Conservation (phyloP, 306 rosid genomes). For the Phaseolus lunatus region DNA sequence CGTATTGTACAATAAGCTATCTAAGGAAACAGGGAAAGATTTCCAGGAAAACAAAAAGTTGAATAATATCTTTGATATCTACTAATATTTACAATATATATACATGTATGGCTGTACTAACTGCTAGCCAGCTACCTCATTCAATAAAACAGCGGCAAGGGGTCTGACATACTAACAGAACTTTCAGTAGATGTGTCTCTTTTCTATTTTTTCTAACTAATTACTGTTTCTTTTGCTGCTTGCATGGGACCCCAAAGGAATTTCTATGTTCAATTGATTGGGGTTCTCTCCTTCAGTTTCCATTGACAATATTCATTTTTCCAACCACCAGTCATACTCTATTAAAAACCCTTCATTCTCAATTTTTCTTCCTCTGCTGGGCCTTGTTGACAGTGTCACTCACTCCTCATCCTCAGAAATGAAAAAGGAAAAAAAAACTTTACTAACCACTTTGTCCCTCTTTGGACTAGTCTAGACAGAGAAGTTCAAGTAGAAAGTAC, state of each 20-base stretch:
- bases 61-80: no score
- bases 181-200: neutral
- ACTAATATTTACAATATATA: no score
- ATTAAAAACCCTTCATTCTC: neutral
- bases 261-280: neutral
- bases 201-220: neutral
- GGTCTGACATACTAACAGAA: neutral
- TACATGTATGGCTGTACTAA: no score
- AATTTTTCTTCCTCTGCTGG: neutral
- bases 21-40: no score
- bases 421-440: no score
- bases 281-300: neutral
- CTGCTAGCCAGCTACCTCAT: no score
- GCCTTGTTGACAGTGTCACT: neutral
- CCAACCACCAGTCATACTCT: neutral
- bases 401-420: no score
- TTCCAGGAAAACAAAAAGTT: no score
- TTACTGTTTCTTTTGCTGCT: neutral
- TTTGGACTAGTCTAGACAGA: no score
- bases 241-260: neutral
- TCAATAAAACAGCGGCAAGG: neutral
- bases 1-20: no score
- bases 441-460: no score
- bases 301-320: neutral
- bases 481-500: no score